Percentiles rank a stretch among this genome's conserved stretches.
Conservation (phyloP, 31 red algal species). For the Pterothamnion heteromorphum region DNA sequence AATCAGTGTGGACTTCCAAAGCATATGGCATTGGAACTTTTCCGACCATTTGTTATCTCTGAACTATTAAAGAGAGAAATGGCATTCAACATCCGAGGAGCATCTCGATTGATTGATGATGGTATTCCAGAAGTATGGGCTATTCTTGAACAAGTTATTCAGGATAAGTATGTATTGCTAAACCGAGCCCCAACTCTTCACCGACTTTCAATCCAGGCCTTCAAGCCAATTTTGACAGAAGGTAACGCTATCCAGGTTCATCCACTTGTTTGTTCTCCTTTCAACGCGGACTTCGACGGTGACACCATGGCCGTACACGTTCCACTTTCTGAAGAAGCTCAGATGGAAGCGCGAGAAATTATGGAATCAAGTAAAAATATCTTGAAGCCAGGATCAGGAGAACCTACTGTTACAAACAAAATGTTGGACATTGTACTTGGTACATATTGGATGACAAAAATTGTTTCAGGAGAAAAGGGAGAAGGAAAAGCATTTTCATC, state of each 20-base stretch:
- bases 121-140: too few species aligned
- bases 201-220: conserved; percentile 45
- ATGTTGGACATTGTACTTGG: too few species aligned
- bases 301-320: conserved; percentile 53
- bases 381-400: conserved; percentile 32
- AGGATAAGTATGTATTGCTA: conserved; percentile 9
- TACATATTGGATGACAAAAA: too few species aligned
- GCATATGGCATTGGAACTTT: background rate
- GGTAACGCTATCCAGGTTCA: conserved; percentile 35
- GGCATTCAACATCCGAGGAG: background rate
- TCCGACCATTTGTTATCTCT: background rate
- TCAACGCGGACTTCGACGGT: conserved; percentile 56
- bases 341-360: conserved; percentile 2
- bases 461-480: background rate
- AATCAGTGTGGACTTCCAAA: background rate
- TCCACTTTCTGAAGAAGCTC: conserved; percentile 41
- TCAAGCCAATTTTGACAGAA: conserved; percentile 39
- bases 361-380: conserved; percentile 40
- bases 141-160: conserved; percentile 26
- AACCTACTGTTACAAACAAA: conserved; percentile 45
- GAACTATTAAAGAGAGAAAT: background rate
- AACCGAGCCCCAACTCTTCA: conserved; percentile 53
- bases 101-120: background rate
- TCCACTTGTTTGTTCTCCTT: conserved; percentile 44
- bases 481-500: background rate